A percentile compares a stretch with the other conserved stretches of the same genome.
phyloP scores from a whole-genome alignment of 2,329 filamentous ascomycete genomes.

The Ambrosiella xylebori region DNA sequence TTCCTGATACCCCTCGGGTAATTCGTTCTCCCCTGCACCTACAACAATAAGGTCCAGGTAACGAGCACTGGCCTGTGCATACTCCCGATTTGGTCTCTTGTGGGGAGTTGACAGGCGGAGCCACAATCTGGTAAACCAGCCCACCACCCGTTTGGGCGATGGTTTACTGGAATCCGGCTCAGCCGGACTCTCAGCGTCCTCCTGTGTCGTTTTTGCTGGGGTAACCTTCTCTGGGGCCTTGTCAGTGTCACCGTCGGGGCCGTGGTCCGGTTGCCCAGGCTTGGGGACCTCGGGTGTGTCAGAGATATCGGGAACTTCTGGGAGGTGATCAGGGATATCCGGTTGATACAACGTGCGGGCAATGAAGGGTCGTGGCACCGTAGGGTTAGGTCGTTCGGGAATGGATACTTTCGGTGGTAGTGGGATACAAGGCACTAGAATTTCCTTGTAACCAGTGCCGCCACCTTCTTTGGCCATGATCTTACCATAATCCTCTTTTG shows the following conservation, averaged over 20 bases:
- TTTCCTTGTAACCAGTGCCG: slow-evolving; percentile 67
- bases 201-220: not conserved
- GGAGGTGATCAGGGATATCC: slow-evolving; percentile 22
- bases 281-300: slow-evolving; percentile 18
- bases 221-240: not conserved
- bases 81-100: slow-evolving; percentile 46
- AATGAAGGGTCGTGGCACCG: slow-evolving; percentile 47
- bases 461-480: slow-evolving; percentile 88
- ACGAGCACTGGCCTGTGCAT: slow-evolving; percentile 67
- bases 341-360: slow-evolving; percentile 63
- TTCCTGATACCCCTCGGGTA: slow-evolving; percentile 60
- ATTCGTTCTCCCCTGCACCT: slow-evolving; percentile 62
- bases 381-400: slow-evolving; percentile 42
- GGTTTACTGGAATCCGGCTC: slow-evolving; percentile 12
- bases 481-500: slow-evolving; percentile 58
- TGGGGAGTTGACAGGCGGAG: slow-evolving; percentile 27
- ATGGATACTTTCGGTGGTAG: slow-evolving; percentile 43
- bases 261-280: slow-evolving; percentile 14
- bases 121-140: slow-evolving; percentile 22
- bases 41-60: slow-evolving; percentile 68
- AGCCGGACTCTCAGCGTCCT: slow-evolving; percentile 13
- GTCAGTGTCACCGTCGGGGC: not conserved
- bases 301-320: slow-evolving; percentile 27
- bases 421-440: slow-evolving; percentile 60
- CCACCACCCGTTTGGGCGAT: slow-evolving; percentile 15